Conservation (phyloP, 345 rosid genomes). For the Cardamine resedifolia region DNA sequence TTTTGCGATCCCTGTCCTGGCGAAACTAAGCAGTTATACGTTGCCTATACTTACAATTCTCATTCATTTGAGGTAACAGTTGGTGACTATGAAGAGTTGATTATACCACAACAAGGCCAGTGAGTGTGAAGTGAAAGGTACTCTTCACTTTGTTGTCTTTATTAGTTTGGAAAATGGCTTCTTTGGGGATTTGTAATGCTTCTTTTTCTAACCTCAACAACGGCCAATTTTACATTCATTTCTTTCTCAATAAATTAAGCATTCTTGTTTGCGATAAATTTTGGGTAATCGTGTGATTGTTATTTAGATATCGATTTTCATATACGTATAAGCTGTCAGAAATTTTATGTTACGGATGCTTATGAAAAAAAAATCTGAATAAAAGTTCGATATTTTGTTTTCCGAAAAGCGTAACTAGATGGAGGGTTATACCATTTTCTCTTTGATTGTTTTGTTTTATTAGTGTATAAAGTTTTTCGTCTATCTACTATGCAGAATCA, state of each 20-base stretch:
- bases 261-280: conserved; percentile 10
- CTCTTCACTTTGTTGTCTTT: conserved; percentile 22
- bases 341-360: not conserved
- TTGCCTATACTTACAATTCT: conserved; percentile 64
- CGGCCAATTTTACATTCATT: conserved; percentile 17
- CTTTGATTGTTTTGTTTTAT: not conserved
- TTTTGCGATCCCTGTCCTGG: conserved; percentile 95
- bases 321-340: not conserved
- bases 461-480: too few species aligned
- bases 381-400: not conserved
- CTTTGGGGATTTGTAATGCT: conserved; percentile 27
- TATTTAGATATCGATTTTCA: not conserved
- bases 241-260: conserved; percentile 33
- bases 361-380: not conserved
- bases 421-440: not conserved
- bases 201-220: conserved; percentile 11
- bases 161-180: not conserved
- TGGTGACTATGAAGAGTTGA: conserved; percentile 67
- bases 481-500: not conserved
- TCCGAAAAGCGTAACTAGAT: not conserved
- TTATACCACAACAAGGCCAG: conserved; percentile 64
- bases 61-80: conserved; percentile 55
- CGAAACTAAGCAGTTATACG: conserved; percentile 65
- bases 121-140: conserved; percentile 38
- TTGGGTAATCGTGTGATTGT: not conserved